Evolutionary conservation across 495 filamentous ascomycete species (phyloP).

Genomic region (Monascus purpureus): DNA sequence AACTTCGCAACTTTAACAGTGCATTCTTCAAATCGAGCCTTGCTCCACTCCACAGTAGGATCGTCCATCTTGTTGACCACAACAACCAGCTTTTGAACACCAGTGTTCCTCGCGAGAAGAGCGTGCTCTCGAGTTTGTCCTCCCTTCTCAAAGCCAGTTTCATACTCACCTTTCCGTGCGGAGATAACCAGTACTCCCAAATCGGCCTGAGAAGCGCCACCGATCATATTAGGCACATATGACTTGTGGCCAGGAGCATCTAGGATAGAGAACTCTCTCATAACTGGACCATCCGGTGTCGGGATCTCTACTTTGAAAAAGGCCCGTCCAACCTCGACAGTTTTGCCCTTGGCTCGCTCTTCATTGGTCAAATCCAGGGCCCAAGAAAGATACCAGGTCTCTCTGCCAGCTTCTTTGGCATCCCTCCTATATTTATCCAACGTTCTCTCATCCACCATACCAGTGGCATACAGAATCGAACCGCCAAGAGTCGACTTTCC

Average conservation of each 20-base stretch:
- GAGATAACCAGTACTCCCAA: conserved; percentile 93
- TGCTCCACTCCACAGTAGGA: conserved; percentile 84
- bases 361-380: conserved; percentile 93
- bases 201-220: conserved; percentile 91
- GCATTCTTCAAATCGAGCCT: conserved; percentile 85
- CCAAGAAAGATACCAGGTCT: conserved; percentile 99
- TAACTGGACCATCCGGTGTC: conserved; percentile 27
- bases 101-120: conserved; percentile 93
- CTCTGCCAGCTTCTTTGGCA: conserved; percentile 88
- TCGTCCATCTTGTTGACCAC: conserved; percentile 99
- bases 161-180: conserved; percentile 95
- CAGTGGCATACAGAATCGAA: conserved; percentile 78
- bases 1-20: conserved; percentile 76
- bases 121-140: conserved; percentile 97
- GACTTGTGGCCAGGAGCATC: conserved; percentile 96
- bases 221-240: conserved; percentile 93
- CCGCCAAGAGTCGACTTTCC: conserved; percentile 95
- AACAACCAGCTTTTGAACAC: conserved; percentile 85
- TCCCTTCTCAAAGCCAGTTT: conserved; percentile 98
- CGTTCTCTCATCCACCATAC: conserved; percentile 98
- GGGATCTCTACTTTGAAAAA: conserved; percentile 87
- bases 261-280: conserved; percentile 66
- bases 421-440: conserved; percentile 96
- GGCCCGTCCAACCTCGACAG: conserved; percentile 90
- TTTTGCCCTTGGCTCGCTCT: conserved; percentile 94